Evolutionary conservation across 768 basidiomycete species (phyloP).

Genomic region (Lentinus tigrinus): DNA sequence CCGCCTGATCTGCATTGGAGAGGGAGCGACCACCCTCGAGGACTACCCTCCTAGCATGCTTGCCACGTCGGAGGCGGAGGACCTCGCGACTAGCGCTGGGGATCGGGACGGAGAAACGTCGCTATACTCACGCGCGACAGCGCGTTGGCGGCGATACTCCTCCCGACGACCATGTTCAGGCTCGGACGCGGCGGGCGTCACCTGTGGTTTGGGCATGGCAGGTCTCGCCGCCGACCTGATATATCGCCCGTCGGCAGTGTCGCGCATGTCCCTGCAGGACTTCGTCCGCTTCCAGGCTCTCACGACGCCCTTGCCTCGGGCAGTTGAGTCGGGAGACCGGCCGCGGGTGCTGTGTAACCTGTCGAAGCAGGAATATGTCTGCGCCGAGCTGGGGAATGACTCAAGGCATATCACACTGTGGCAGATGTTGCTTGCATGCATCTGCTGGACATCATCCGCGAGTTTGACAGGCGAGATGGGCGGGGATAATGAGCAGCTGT

Average conservation of each 20-base stretch:
- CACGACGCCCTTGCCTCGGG: neutral
- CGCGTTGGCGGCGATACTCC: neutral
- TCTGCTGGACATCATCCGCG: neutral
- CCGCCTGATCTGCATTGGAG: conserved; percentile 8
- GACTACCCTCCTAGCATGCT: neutral
- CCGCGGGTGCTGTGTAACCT: conserved; percentile 13
- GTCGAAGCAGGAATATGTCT: conserved; percentile 10
- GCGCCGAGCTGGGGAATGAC: neutral
- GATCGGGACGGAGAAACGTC: neutral
- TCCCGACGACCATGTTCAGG: neutral
- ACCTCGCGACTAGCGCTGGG: neutral
- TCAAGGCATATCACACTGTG: neutral
- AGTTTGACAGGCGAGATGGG: neutral
- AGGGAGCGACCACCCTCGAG: neutral
- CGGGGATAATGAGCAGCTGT: neutral
- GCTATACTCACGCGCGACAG: neutral
- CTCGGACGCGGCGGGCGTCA: too few species aligned
- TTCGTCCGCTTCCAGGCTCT: conserved; percentile 3
- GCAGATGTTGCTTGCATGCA: neutral
- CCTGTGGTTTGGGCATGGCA: too few species aligned
- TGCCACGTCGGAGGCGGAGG: neutral
- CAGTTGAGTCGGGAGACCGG: neutral
- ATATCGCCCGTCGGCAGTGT: neutral
- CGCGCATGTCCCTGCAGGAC: conserved; percentile 6
- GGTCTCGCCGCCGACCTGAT: neutral